Conservation (phyloP, 2,329 filamentous ascomycete species). For the Botrytis aclada region DNA sequence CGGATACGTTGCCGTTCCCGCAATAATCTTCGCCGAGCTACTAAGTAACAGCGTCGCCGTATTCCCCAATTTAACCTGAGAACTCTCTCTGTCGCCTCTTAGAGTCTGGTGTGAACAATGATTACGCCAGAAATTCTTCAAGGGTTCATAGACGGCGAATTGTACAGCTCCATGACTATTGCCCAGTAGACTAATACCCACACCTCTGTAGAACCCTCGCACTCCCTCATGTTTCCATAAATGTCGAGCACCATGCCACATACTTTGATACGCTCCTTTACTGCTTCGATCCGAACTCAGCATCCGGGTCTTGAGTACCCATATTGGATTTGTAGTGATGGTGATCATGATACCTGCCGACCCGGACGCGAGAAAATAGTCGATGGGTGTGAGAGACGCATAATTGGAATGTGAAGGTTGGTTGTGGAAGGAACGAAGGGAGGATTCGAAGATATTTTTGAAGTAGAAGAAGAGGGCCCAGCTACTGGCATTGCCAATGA, state of each 20-base stretch:
- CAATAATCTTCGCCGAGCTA: constrained; percentile 78
- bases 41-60: constrained; percentile 72
- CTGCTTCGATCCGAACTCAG: constrained; percentile 74
- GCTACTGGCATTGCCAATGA: constrained; percentile 83
- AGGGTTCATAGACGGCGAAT: constrained; percentile 87
- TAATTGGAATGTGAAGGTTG: constrained; percentile 18
- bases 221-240: constrained; percentile 71
- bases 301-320: constrained; percentile 98
- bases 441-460: constrained; percentile 55
- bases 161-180: constrained; percentile 92
- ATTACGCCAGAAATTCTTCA: constrained; percentile 49
- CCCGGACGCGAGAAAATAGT: constrained; percentile 81
- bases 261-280: constrained; percentile 76
- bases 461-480: constrained; percentile 93
- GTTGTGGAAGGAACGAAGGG: constrained; percentile 32
- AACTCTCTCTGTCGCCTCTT: constrained; percentile 29
- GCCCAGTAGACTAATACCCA: constrained; percentile 78
- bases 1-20: constrained; percentile 87
- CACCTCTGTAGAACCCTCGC: constrained; percentile 81
- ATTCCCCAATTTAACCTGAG: constrained; percentile 30
- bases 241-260: constrained; percentile 65
- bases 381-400: constrained; percentile 40
- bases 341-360: constrained; percentile 70
- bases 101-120: constrained; percentile 45
- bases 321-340: constrained; percentile 87